Evolutionary conservation across 768 basidiomycete genomes (phyloP), one percentile per base, ranked within the genome.

Genomic region (Tubosaeta sp.): DNA sequence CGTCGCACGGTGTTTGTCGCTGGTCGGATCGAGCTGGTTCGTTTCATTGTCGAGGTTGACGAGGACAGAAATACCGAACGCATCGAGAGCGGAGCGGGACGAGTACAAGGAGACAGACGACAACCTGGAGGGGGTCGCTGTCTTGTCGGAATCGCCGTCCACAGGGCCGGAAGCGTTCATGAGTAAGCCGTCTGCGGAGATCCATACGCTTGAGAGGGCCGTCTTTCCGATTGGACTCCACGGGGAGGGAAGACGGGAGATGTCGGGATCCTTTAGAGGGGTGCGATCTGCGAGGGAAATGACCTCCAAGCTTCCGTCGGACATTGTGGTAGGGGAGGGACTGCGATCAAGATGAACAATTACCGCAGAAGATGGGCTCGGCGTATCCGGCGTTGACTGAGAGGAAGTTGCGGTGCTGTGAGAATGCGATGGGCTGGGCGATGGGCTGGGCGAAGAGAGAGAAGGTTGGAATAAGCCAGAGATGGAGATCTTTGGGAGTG

Each of bases 221-320:
- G 14, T 3, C 18, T 38, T 53, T 46, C 56, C 63, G 18, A 43
- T 6, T 5, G 66, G 67, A 16, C 66, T 67, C 66, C 66, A 69
- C 4, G 67, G 66, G 3, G 66, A 69, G 13, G 63, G 58, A 14
- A 67, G 67, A 25, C 22, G 60, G 8, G 10, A 38, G 10, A 40
- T 12, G 40, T 52, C 44, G 7, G 39, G 56, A 24, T 57, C 27
- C 27, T 27, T 27, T 6, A 27, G 27, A 27, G 27, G 27, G 27
- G 27, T 27, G 27, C 9, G 27, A 27, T 27, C 55, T 27, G 47
- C 50, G 41, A 66, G 53, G 0, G 59, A 65, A 34, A 65, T 56
- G 54, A 64, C 43, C 9, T 64, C 47, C 6, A 64, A 24, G 30
- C 59, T 61, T 18, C 53, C 57, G 32, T 63, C 61, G 42, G 63